Evolutionary conservation across 179 eudicot species (phyloP).

Genomic region (Spergularia azorica): DNA sequence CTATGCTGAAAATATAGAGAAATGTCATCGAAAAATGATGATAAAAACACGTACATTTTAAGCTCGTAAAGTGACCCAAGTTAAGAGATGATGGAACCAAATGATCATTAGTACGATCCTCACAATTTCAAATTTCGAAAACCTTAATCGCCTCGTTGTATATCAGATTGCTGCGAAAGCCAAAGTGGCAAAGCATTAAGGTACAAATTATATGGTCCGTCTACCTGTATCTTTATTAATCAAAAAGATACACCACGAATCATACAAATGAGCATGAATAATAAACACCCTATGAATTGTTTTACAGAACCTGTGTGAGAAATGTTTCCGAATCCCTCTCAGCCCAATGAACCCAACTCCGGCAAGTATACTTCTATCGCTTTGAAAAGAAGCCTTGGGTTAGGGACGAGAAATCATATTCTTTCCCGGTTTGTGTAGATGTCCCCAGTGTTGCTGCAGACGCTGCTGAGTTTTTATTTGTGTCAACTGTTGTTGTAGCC

Average conservation of each 20-base stretch:
- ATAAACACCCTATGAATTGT: constrained; percentile 12
- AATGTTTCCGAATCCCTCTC: constrained; percentile 12
- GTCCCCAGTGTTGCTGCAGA: constrained; percentile 39
- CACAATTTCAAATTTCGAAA: constrained; percentile 4
- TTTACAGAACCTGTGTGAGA: constrained; percentile 3
- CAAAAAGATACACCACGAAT: constrained; percentile 34
- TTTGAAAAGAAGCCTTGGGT: constrained; percentile 85
- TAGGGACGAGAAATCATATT: constrained; percentile 83
- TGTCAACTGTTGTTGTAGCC: constrained; percentile 36
- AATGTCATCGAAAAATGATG: too few relatives aligned
- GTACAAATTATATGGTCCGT: constrained; percentile 23
- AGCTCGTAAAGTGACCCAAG: not conserved
- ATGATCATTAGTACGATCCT: not conserved
- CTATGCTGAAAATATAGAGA: too few relatives aligned
- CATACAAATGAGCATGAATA: constrained; percentile 32
- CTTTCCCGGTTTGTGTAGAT: constrained; percentile 54
- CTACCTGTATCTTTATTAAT: constrained; percentile 22
- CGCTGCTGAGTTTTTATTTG: constrained; percentile 40
- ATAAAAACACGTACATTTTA: too few relatives aligned
- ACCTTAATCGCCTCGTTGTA: constrained; percentile 9
- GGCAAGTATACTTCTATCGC: constrained; percentile 38
- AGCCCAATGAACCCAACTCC: not conserved
- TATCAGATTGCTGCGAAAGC: constrained; percentile 6
- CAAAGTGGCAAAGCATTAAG: constrained; percentile 8
- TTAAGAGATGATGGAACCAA: not conserved